Evolutionary conservation across 2,329 filamentous ascomycete species (phyloP).

Genomic region (Verticillium klebahnii): DNA sequence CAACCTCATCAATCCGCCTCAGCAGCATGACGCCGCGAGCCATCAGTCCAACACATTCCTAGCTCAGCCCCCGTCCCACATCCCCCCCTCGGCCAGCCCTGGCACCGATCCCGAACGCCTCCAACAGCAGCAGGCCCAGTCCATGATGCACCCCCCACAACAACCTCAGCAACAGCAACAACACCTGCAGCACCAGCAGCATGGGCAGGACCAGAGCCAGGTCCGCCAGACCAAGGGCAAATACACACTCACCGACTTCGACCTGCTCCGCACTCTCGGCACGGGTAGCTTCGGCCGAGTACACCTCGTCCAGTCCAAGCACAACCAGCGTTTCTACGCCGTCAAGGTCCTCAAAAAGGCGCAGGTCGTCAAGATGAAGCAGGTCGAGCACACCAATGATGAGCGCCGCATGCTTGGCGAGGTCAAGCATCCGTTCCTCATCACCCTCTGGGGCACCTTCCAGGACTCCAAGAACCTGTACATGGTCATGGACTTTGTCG

Average conservation of each 20-base stretch:
- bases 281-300: slow-evolving; percentile 97
- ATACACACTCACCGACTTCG: slow-evolving; percentile 89
- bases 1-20: slow-evolving; percentile 71
- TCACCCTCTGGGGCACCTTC: slow-evolving; percentile 97
- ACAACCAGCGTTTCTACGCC: slow-evolving; percentile 97
- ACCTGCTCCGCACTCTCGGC: slow-evolving; percentile 83
- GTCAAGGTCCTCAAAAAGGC: slow-evolving; percentile 98
- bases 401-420: slow-evolving; percentile 93
- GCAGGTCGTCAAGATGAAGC: slow-evolving; percentile 99
- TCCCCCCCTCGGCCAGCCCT: slow-evolving; percentile 29
- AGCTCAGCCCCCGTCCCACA: slow-evolving; percentile 15
- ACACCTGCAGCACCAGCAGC: slow-evolving; percentile 18
- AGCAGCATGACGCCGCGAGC: slow-evolving; percentile 35
- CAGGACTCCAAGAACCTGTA: slow-evolving; percentile 94
- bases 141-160: slow-evolving; percentile 16
- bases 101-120: slow-evolving; percentile 28
- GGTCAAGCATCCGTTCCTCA: slow-evolving; percentile 96
- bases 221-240: slow-evolving; percentile 81
- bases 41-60: slow-evolving; percentile 13
- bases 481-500: slow-evolving; percentile 99
- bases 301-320: slow-evolving; percentile 93
- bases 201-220: slow-evolving; percentile 21
- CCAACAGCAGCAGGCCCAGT: slow-evolving; percentile 33
- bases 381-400: slow-evolving; percentile 98
- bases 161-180: slow-evolving; percentile 14